These are phyloP conservation scores for Omphalotus olearius DNA, from an alignment of 1,284 basidiomycete species.

Conservation along the genomic window DNA sequence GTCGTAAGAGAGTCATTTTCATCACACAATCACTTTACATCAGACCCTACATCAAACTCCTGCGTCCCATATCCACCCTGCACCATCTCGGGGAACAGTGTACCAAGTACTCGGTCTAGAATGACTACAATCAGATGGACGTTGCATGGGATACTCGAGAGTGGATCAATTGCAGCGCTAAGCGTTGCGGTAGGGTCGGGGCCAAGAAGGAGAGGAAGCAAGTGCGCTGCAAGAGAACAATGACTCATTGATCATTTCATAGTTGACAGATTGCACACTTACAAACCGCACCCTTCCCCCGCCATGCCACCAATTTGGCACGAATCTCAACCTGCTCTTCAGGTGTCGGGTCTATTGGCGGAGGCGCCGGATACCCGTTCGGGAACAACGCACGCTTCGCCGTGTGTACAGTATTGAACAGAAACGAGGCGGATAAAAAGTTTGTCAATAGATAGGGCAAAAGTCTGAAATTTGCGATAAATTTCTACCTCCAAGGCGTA, in stretches of 20 bases:
- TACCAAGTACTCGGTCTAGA: constrained; percentile 57
- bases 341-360: constrained; percentile 60
- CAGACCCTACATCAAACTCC: background rate
- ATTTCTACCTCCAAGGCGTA: background rate
- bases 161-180: constrained; percentile 48
- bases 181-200: constrained; percentile 41
- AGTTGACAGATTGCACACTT: constrained; percentile 19
- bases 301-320: constrained; percentile 43
- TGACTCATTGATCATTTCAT: background rate
- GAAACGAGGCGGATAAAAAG: constrained; percentile 48
- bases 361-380: constrained; percentile 70
- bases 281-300: constrained; percentile 45
- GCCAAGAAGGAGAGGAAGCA: constrained; percentile 46
- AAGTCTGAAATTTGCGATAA: constrained; percentile 33
- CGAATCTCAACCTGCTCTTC: constrained; percentile 65
- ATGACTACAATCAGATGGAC: constrained; percentile 61
- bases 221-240: constrained; percentile 22
- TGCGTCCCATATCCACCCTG: too few species aligned
- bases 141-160: constrained; percentile 59
- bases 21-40: background rate
- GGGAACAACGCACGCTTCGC: constrained; percentile 72
- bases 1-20: too few species aligned
- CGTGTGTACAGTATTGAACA: constrained; percentile 43
- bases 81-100: constrained; percentile 62
- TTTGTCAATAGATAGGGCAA: constrained; percentile 57